Base-by-base conservation (phyloP, 371 early-diverging fungal species). In the Rhizomucor miehei region DNA sequence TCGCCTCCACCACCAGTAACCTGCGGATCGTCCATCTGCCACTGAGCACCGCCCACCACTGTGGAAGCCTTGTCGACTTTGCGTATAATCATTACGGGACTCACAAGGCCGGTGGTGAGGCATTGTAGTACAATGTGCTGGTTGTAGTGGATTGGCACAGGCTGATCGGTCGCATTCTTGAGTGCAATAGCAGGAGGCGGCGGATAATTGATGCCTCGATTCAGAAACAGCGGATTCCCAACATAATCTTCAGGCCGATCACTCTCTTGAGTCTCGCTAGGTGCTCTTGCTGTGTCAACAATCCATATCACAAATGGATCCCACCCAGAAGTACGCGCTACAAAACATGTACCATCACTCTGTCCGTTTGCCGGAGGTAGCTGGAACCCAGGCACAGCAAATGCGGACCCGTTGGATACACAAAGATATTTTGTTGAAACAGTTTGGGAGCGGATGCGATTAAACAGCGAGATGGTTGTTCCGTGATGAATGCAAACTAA, bases 241-340 rank as follows among this genome's bases (percentile, higher is more conserved):
- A 65, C 56, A 44, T 59, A 66, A 24, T 58, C 63, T 34, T 62
- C 52, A 6, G 63, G 65, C 59, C 60, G 34, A 34, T 56, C 49
- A 23, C 48, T 51, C 16, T 54, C 45, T 47, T 54, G 20, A 37
- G 57, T 19, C 13, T 59, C 65, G n/a, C 59, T 58, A 1, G 75
- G 71, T 51, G 54, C 48, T 8, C 66, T 63, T 1, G 81, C 73
- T 1, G 87, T 84, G 59, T 91, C 84, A 23, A 90, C 88, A 14
- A 88, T 73, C 93, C 93, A 94, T 47, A 94, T 88, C 21, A 91
- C 84, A 71, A 92, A 94, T 8, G 90, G 88, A 57, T 92, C 91
- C 94, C 94, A 94, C 20, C 79, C 68, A 9, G 84, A 80, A 37
- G 89, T 88, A 41, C 91, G 73, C 2, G 91, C 87, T 2, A 89